Percentiles rank a stretch among this genome's conserved stretches.
Evolutionary conservation across 768 basidiomycete genomes (phyloP).

Genomic region (Pleurotus platypus): DNA sequence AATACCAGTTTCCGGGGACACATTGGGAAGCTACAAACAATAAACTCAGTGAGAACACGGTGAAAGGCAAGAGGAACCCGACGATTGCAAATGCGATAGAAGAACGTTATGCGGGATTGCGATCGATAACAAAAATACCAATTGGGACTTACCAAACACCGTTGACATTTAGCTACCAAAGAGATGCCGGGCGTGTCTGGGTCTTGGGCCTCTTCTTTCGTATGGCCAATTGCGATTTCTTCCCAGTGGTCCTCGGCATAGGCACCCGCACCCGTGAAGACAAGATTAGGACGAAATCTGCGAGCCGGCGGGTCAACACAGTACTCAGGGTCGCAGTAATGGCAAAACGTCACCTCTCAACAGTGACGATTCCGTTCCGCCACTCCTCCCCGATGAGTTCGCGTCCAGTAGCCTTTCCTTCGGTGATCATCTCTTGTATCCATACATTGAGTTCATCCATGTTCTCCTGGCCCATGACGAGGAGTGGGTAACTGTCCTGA

Average conservation of each 20-base stretch:
- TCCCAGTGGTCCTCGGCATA: conserved; percentile 74
- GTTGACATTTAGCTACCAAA: conserved; percentile 65
- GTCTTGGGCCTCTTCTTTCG: conserved; percentile 19
- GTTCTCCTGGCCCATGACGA: conserved; percentile 68
- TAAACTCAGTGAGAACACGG: not conserved
- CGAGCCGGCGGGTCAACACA: not conserved
- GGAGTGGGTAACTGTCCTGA: conserved; percentile 71
- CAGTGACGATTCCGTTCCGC: conserved; percentile 43
- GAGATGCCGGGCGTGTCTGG: conserved; percentile 35
- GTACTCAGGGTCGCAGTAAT: conserved; percentile 8
- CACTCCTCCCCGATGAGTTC: conserved; percentile 50
- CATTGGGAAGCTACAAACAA: conserved; percentile 61
- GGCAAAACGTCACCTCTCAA: conserved; percentile 50
- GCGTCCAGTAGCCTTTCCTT: conserved; percentile 25
- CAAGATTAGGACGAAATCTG: conserved; percentile 78
- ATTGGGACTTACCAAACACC: conserved; percentile 58
- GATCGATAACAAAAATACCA: conserved; percentile 8
- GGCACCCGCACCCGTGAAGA: conserved; percentile 61
- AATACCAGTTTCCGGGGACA: conserved; percentile 59
- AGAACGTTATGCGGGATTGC: not conserved
- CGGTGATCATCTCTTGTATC: conserved; percentile 17
- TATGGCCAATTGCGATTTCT: conserved; percentile 47
- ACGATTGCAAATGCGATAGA: not conserved
- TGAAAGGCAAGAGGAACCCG: not conserved
- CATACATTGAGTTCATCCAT: conserved; percentile 47